Base-by-base conservation (phyloP, 257 asterid species). In the Solanum sitiens region DNA sequence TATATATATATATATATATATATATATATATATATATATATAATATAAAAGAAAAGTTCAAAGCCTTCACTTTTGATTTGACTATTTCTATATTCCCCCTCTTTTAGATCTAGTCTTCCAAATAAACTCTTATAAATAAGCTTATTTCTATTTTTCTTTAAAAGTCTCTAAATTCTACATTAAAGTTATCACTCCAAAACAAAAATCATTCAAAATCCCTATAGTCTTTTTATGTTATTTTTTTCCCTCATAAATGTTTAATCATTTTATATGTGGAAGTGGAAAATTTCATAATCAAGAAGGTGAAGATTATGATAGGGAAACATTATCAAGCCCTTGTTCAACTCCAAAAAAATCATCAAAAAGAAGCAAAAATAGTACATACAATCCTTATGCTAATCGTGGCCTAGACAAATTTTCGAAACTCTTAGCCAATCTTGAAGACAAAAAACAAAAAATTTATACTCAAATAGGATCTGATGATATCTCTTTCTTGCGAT, bases 191-290 rank as follows among this genome's bases (percentile, higher is more conserved):
- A 45, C 12, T 8, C 61, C 40, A 44, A 45, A 80, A 80, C 65
- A 0, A 56, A 56, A 56, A 56, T 56, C 63, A 18, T 42, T 21
- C 20, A 67, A 67, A 74, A 74, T 37, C 16, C 15, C 59, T 45
- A 2, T 21, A 68, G 27, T 5, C 63, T 32, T 37, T 39, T 59
- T 15, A 0, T 85, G 6, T 67, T 42, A 0, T 63, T n/a, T 63
- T 8, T 63, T 40, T 25, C 0, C 30, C 30, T 27, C 0, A 32
- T n/a, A 61, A 7, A 89, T 77, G 89, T 70, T 89, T 8, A 89
- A 61, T 83, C 87, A 91, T 88, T 94, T 92, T 91, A 89, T 92
- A 67, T 93, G 98, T 68, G 96, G 98, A 18, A 92, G 98, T 73
- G 95, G 98, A 10, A 92, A 89, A 30, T 94, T 91, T 30, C 84